A percentile compares a stretch with the other conserved stretches of the same genome.
phyloP scores from a whole-genome alignment of 2,329 filamentous ascomycete genomes.

The Calycina marina region DNA sequence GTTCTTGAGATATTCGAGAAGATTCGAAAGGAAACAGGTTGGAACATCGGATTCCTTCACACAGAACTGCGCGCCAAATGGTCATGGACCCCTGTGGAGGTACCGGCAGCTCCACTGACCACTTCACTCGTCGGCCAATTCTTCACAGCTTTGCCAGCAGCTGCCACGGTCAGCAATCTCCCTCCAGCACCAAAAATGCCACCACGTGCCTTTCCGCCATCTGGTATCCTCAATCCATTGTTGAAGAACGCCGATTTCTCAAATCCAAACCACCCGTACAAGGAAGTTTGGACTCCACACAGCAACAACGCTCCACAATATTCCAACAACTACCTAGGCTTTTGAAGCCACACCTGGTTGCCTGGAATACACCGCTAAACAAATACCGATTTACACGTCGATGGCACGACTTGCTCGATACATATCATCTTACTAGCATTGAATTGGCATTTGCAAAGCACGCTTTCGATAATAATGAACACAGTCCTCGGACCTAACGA shows the following conservation, averaged over 20 bases:
- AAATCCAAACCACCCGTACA: conserved; percentile 66
- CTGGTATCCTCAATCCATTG: conserved; percentile 53
- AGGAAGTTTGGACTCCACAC: conserved; percentile 61
- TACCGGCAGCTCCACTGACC: conserved; percentile 12
- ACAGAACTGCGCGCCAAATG: conserved; percentile 60
- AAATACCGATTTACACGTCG: no score
- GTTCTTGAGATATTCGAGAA: conserved; percentile 62
- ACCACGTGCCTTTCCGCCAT: conserved; percentile 14
- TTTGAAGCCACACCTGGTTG: no score
- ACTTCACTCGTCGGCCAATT: conserved; percentile 16
- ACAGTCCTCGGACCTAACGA: no score
- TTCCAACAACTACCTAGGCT: no score
- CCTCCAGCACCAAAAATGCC: conserved; percentile 13
- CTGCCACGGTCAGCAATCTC: conserved; percentile 10
- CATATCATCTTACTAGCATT: no score
- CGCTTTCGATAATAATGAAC: no score
- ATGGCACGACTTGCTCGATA: no score
- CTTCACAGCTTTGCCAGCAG: conserved; percentile 15
- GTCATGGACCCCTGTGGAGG: conserved; percentile 44
- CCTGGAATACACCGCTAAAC: no score
- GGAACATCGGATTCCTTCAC: conserved; percentile 60
- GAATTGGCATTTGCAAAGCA: no score
- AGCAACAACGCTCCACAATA: no score
- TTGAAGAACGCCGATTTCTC: conserved; percentile 61
- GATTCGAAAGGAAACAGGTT: conserved; percentile 64